These are phyloP conservation scores for Fusarium agapanthi DNA, from an alignment of 2,329 filamentous ascomycete species.

Conservation along the genomic window DNA sequence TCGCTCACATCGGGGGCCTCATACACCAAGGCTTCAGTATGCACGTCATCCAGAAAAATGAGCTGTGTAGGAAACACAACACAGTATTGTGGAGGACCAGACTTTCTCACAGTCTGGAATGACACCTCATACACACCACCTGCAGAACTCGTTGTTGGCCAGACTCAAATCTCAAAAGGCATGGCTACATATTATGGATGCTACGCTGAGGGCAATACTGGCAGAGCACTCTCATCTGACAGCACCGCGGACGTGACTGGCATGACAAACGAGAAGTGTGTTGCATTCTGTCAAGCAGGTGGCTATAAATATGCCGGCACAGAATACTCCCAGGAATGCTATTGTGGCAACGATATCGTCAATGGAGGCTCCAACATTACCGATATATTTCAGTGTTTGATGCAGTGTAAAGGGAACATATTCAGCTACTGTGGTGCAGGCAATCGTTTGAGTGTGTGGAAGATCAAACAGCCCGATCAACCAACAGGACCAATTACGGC, in stretches of 20 bases:
- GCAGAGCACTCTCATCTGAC: conserved; percentile 29
- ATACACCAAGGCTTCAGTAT: conserved; percentile 24
- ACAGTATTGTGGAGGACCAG: conserved; percentile 36
- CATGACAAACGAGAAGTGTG: conserved; percentile 44
- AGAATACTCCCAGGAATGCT: conserved; percentile 48
- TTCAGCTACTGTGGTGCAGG: conserved; percentile 39
- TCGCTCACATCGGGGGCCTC: conserved; percentile 23
- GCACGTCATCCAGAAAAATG: conserved; percentile 30
- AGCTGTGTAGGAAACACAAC: conserved; percentile 30
- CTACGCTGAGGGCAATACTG: conserved; percentile 21
- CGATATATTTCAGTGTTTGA: conserved; percentile 37
- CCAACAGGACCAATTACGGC: conserved; percentile 18
- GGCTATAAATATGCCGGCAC: conserved; percentile 48
- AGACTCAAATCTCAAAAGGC: conserved; percentile 29
- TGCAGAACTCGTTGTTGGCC: conserved; percentile 15
- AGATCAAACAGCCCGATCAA: conserved; percentile 25
- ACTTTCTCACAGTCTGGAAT: conserved; percentile 33
- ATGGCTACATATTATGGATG: conserved; percentile 33
- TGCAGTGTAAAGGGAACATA: conserved; percentile 40
- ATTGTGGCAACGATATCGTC: conserved; percentile 40
- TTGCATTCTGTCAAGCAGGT: conserved; percentile 41
- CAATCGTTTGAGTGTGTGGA: conserved; percentile 36
- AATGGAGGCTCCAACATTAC: conserved; percentile 22
- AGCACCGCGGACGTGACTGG: conserved; percentile 3
- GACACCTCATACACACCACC: conserved; percentile 35